Conservation (phyloP, 139 green algal genomes). For the Zygnema cylindricum region DNA sequence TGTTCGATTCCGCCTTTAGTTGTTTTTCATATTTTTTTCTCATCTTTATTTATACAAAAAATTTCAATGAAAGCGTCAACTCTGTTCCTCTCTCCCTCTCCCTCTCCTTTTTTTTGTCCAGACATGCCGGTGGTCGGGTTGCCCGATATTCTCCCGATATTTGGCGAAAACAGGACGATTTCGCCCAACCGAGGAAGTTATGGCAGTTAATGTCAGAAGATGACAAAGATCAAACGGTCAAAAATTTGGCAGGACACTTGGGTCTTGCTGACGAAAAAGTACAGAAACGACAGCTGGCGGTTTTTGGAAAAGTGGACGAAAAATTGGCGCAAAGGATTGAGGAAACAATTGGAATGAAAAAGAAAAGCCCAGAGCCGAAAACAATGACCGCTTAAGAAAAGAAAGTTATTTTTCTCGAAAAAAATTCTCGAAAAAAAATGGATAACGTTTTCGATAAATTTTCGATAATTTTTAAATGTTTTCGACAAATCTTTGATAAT, state of each 20-base stretch:
- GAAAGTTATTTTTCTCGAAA: too few species aligned
- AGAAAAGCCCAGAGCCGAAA: constrained; percentile 14
- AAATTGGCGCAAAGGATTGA: background rate
- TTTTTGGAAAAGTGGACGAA: background rate
- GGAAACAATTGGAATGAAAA: background rate
- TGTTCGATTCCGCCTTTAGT: too few species aligned
- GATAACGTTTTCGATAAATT: too few species aligned
- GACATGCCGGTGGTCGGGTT: constrained; percentile 19
- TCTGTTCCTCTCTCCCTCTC: too few species aligned
- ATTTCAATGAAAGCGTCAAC: too few species aligned
- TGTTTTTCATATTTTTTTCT: too few species aligned
- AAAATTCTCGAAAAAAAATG: too few species aligned
- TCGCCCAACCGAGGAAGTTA: constrained; percentile 11
- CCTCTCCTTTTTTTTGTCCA: too few species aligned
- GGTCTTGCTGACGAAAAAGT: background rate
- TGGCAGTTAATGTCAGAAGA: background rate
- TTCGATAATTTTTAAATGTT: too few species aligned
- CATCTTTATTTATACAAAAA: too few species aligned
- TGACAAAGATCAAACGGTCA: constrained; percentile 9
- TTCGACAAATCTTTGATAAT: too few species aligned
- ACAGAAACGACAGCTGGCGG: constrained; percentile 10
- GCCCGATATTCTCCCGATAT: constrained; percentile 5
- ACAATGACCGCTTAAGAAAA: constrained; percentile 11
- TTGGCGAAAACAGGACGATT: constrained; percentile 32
- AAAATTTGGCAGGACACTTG: constrained; percentile 29